phyloP scores from a whole-genome alignment of 2,329 filamentous ascomycete species.

The Cadophora sp. region DNA sequence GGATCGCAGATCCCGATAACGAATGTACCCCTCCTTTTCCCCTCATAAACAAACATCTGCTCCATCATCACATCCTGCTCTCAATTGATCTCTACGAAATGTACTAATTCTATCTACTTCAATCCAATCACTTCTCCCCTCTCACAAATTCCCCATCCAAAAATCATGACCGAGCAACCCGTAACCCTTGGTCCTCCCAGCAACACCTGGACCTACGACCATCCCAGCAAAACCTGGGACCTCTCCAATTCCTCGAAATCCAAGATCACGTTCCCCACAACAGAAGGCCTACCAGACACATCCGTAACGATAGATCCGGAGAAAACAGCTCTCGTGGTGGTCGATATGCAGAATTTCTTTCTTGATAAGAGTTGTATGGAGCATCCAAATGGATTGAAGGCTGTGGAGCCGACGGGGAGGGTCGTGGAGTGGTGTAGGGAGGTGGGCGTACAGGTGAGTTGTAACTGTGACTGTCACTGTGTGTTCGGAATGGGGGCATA shows the following conservation, averaged over 20 bases:
- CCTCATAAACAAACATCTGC: background rate
- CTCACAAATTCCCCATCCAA: background rate
- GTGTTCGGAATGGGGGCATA: too few species aligned
- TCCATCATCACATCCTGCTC: background rate
- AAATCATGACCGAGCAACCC: slow-evolving; percentile 15
- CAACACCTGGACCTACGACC: slow-evolving; percentile 33
- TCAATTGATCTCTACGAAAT: too few species aligned
- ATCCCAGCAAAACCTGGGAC: slow-evolving; percentile 32
- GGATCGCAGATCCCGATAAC: background rate
- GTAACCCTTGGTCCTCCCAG: slow-evolving; percentile 32
- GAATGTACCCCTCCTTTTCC: background rate
- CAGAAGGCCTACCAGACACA: slow-evolving; percentile 41
- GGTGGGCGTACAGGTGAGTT: slow-evolving; percentile 52
- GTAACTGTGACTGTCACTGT: too few species aligned
- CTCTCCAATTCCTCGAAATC: slow-evolving; percentile 25
- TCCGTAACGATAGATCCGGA: slow-evolving; percentile 49
- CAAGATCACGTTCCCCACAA: slow-evolving; percentile 40
- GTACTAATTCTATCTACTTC: background rate
- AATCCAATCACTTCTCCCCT: background rate
- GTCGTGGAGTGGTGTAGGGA: slow-evolving; percentile 55
- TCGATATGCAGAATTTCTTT: slow-evolving; percentile 62
- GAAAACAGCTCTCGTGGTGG: slow-evolving; percentile 55
- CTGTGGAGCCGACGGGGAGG: slow-evolving; percentile 48
- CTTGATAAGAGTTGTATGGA: slow-evolving; percentile 50
- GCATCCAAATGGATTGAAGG: slow-evolving; percentile 51